Evolutionary conservation across 106 monocot genomes (phyloP), one percentile per base, ranked within the genome.

Genomic region (Allium cepa): DNA sequence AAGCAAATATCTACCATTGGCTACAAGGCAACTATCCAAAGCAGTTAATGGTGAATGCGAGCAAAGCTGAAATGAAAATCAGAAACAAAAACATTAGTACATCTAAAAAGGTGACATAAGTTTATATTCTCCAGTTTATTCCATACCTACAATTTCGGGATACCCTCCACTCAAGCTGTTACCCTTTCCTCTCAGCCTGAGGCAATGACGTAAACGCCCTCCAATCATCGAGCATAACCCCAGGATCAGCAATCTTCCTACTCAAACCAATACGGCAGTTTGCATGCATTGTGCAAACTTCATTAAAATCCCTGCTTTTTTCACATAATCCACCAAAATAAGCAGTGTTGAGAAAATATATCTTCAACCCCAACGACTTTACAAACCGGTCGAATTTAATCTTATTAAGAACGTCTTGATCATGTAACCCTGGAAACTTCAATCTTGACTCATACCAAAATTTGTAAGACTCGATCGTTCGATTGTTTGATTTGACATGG

Each of bases 201-300:
- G 69, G 69, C 16, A 69, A 50, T 62, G 69, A 68, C 69, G 56
- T 69, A 69, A 53, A 76, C 9, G 13, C 56, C n/a, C 63, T 69
- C 76, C 68, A 76, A 56, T 76, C 69, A 11, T 76, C 76, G 60
- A 76, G 76, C 69, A 76, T 76, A 9, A 69, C 53, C 36, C 47
- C 17, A 45, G 63, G 59, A 56, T 69, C 76, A 69, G 22, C 50
- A 13, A 76, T 69, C 52, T 76, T 76, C 22, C 69, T 53, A n/a
- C 55, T 48, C 47, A 76, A 47, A n/a, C 76, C 76, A 63, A 76
- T 56, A 69, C 69, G 63, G 56, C 68, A 76, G 63, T 76, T 76
- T 48, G 76, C 69, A 76, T 69, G 76, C 76, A 76, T 76, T 6
- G 76, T 76, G 13, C 76, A 76, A 52, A 69, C 76, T 48, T 63